Evolutionary conservation across 225 moss, liverwort and hornwort genomes (phyloP), one percentile per base, ranked within the genome.

Genomic region (Antitrichia curtipendula): DNA sequence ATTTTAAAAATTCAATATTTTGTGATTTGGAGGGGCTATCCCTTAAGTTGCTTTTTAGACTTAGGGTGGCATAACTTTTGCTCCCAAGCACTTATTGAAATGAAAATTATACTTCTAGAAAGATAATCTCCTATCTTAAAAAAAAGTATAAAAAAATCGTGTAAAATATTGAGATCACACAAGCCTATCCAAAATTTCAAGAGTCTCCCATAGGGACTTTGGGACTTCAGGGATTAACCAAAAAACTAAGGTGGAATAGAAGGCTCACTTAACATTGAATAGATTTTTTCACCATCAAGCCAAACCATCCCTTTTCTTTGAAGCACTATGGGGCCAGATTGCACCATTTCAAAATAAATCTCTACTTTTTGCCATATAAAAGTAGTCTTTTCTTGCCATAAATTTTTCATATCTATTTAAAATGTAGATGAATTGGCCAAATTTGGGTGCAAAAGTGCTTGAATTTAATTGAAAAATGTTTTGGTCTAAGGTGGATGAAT

Each of bases 221-320:
- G n/a, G n/a, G n/a, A n/a, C n/a, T n/a, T n/a, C n/a, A n/a, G n/a
- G n/a, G n/a, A n/a, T 21, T n/a, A 66, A 65, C 10, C 3, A 4
- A 10, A 66, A 0, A n/a, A 36, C 1, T 34, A 0, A 1, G 1
- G 19, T 0, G 0, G 1, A 18, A 18, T n/a, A 65, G 20, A 68
- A n/a, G 38, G 12, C n/a, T 22, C 68, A 21, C 4, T 38, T 12
- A 68, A 68, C 4, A 38, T 68, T 10, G 38, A 68, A 22, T 22
- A 22, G 13, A 20, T 19, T 23, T 69, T 69, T 40, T 23, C 4
- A 40, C 24, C 7, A 69, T 12, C 13, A 40, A 69, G 12, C 7
- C 6, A 4, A 38, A 68, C 12, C n/a, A 38, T 7, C 1, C 22
- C 22, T 68, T 68, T n/a, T 12, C 12, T 66, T 22, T 38, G 7